These are phyloP conservation scores for Sherardia arvensis DNA, from an alignment of 257 asterid genomes.

Conservation along the genomic window DNA sequence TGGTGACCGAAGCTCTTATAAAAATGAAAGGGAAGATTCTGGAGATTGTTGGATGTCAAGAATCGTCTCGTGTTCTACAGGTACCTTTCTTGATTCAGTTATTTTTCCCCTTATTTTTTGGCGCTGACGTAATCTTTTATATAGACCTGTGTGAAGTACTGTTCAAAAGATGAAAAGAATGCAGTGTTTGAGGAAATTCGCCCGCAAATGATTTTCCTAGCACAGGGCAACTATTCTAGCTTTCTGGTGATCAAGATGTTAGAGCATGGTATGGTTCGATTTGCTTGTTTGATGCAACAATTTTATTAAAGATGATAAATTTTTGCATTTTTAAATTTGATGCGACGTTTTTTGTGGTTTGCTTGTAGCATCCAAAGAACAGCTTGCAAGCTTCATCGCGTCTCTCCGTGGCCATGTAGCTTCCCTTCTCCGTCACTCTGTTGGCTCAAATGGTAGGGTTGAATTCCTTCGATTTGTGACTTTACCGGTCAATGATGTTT, in stretches of 20 bases:
- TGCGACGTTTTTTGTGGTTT: background rate
- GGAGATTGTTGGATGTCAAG: conserved; percentile 84
- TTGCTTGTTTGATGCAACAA: too few species aligned
- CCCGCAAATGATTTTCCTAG: conserved; percentile 60
- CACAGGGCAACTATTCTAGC: conserved; percentile 72
- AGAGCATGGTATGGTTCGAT: conserved; percentile 53
- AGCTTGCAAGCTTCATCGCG: conserved; percentile 58
- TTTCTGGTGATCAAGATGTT: conserved; percentile 77
- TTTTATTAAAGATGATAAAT: too few species aligned
- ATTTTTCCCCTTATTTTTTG: background rate
- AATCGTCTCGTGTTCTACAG: conserved; percentile 95
- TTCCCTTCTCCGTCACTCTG: conserved; percentile 77
- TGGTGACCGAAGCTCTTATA: conserved; percentile 66
- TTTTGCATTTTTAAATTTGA: too few species aligned
- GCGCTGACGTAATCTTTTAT: conserved; percentile 9
- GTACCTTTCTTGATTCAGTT: conserved; percentile 20
- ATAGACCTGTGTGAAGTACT: conserved; percentile 79
- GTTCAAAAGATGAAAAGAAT: conserved; percentile 73
- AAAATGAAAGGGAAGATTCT: conserved; percentile 89
- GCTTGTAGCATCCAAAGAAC: conserved; percentile 71
- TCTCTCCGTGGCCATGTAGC: conserved; percentile 83
- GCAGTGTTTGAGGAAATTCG: conserved; percentile 64
- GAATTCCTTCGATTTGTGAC: background rate
- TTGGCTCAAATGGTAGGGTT: conserved; percentile 85
- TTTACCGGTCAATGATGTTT: too few species aligned